Evolutionary conservation across 257 asterid genomes (phyloP).

Genomic region (Leonotis leonurus): DNA sequence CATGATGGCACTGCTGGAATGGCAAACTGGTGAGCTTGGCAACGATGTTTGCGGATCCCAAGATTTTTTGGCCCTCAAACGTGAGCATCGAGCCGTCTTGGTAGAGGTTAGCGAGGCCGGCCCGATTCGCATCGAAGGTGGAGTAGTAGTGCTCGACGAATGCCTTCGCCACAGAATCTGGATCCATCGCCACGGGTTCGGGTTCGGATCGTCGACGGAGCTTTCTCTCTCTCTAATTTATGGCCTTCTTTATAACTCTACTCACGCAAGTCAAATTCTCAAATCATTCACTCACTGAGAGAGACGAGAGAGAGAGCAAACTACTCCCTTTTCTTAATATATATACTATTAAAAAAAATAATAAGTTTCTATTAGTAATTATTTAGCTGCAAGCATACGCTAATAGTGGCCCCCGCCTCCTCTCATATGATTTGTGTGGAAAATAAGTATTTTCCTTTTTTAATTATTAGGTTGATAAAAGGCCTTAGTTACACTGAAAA

Average conservation of each 20-base stretch:
- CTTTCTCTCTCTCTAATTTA: background rate
- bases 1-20: constrained; percentile 58
- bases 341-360: no score
- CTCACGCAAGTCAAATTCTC: constrained; percentile 14
- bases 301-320: no score
- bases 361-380: no score
- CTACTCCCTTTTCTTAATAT: no score
- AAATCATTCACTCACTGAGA: no score
- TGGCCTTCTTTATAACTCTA: background rate
- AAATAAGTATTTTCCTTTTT: background rate
- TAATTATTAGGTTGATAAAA: no score
- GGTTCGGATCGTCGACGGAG: constrained; percentile 19
- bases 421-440: constrained; percentile 8
- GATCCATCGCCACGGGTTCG: constrained; percentile 35
- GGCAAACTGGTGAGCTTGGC: constrained; percentile 48
- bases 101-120: constrained; percentile 44
- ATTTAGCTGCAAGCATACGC: constrained; percentile 29
- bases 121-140: constrained; percentile 49
- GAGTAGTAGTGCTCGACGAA: constrained; percentile 63
- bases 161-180: constrained; percentile 54
- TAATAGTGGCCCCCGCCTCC: constrained; percentile 21
- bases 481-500: no score
- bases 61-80: constrained; percentile 53
- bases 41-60: constrained; percentile 44
- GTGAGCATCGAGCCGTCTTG: constrained; percentile 55